These are phyloP conservation scores for Lactifluus rugatus DNA, from an alignment of 768 basidiomycete genomes.

Conservation along the genomic window DNA sequence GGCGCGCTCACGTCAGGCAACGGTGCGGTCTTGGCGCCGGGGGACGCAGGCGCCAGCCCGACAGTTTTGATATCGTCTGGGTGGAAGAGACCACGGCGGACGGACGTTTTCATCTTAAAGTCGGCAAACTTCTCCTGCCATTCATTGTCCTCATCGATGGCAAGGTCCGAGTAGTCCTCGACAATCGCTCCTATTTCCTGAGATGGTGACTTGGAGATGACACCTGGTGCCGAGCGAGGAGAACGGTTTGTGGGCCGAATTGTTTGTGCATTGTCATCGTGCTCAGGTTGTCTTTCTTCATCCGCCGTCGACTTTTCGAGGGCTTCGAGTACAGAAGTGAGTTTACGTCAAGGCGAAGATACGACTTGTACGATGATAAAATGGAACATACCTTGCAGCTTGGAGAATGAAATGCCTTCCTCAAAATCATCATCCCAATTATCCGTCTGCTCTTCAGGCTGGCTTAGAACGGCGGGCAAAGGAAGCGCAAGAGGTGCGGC, in stretches of 20 bases:
- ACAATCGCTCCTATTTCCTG: conserved; percentile 56
- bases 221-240: conserved; percentile 30
- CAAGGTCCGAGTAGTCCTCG: conserved; percentile 89
- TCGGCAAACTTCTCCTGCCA: conserved; percentile 73
- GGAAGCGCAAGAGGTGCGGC: conserved; percentile 33
- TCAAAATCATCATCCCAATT: conserved; percentile 99
- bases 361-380: background rate
- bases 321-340: conserved; percentile 41
- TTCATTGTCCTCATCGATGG: conserved; percentile 59
- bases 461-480: conserved; percentile 53
- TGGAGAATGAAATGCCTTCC: conserved; percentile 81
- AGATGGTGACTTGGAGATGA: conserved; percentile 51
- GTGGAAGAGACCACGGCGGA: conserved; percentile 71
- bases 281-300: conserved; percentile 29
- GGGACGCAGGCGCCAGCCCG: conserved; percentile 40
- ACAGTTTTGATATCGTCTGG: conserved; percentile 83
- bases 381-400: conserved; percentile 61
- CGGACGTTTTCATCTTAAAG: conserved; percentile 75
- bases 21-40: conserved; percentile 61
- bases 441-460: conserved; percentile 80
- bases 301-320: conserved; percentile 45
- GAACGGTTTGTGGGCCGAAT: conserved; percentile 73
- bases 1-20: conserved; percentile 36
- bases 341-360: background rate
- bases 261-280: conserved; percentile 39